These are phyloP conservation scores for Coniochaeta prunicola DNA, from an alignment of 2,329 filamentous ascomycete genomes.

Conservation along the genomic window DNA sequence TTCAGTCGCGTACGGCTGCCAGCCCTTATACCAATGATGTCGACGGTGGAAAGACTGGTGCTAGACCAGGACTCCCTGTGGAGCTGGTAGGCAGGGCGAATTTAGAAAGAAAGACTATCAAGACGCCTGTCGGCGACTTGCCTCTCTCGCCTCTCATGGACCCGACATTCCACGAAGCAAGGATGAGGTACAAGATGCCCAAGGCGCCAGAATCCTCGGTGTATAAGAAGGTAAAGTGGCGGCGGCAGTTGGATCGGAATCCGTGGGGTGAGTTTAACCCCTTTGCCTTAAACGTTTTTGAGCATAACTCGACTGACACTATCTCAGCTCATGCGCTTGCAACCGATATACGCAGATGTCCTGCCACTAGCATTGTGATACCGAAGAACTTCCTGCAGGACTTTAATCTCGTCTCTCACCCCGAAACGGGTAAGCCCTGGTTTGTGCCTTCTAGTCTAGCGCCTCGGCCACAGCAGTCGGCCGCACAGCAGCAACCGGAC, in stretches of 20 bases:
- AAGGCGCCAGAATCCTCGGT: constrained; percentile 23
- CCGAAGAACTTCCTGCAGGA: constrained; percentile 58
- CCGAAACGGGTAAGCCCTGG: constrained; percentile 45
- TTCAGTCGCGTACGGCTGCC: not conserved
- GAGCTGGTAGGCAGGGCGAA: not conserved
- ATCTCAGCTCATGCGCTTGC: constrained; percentile 52
- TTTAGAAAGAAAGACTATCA: constrained; percentile 31
- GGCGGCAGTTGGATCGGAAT: constrained; percentile 52
- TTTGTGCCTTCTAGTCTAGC: constrained; percentile 36
- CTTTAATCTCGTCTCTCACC: constrained; percentile 49
- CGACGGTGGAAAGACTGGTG: not conserved
- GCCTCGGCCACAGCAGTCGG: not conserved
- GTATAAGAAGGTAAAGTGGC: constrained; percentile 31
- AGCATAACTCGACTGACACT: constrained; percentile 2
- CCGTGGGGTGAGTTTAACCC: constrained; percentile 47
- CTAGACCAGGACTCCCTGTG: not conserved
- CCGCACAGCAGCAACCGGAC: not conserved
- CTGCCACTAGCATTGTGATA: constrained; percentile 36
- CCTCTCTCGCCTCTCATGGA: constrained; percentile 50
- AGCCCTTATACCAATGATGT: not conserved
- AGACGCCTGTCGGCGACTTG: constrained; percentile 36
- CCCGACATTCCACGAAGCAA: constrained; percentile 37
- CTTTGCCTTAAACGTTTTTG: not conserved
- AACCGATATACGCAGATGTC: constrained; percentile 50
- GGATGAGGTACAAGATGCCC: constrained; percentile 30